A percentile compares a stretch with the other conserved stretches of the same genome.
Evolutionary conservation across 768 basidiomycete species (phyloP).

Genomic region (Lentinula lateritia): DNA sequence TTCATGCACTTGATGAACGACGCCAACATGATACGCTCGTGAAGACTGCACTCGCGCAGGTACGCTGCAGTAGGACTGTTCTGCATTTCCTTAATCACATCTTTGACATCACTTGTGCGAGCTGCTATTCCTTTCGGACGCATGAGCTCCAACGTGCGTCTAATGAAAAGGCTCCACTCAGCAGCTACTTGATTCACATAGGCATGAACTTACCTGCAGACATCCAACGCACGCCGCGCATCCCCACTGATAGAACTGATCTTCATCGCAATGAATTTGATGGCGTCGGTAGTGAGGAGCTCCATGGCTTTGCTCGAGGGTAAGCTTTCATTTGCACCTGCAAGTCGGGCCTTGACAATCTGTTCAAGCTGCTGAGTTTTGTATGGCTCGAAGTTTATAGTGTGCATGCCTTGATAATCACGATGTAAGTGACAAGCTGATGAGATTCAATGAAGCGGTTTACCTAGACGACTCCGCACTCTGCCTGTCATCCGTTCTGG

Average conservation of each 20-base stretch:
- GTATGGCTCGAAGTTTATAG: slow-evolving; percentile 92
- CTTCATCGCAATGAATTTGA: slow-evolving; percentile 78
- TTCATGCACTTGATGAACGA: slow-evolving; percentile 78
- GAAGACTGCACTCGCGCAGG: slow-evolving; percentile 75
- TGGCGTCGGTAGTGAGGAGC: slow-evolving; percentile 62
- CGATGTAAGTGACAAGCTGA: neutral
- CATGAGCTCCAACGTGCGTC: slow-evolving; percentile 81
- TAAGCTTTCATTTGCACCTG: slow-evolving; percentile 47
- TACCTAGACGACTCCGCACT: slow-evolving; percentile 88
- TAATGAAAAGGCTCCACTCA: slow-evolving; percentile 17
- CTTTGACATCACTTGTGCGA: slow-evolving; percentile 64
- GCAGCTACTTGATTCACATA: neutral
- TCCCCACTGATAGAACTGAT: slow-evolving; percentile 82
- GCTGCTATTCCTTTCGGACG: slow-evolving; percentile 47
- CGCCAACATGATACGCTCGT: slow-evolving; percentile 85
- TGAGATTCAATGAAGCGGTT: slow-evolving; percentile 14
- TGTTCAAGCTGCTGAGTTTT: slow-evolving; percentile 68
- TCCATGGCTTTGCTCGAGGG: slow-evolving; percentile 38
- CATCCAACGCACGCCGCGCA: slow-evolving; percentile 87
- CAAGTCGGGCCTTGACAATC: slow-evolving; percentile 82
- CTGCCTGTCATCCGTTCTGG: slow-evolving; percentile 93
- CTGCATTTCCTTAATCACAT: slow-evolving; percentile 82
- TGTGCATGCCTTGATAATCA: slow-evolving; percentile 62
- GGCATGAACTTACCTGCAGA: slow-evolving; percentile 57
- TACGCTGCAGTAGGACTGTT: slow-evolving; percentile 87